These are phyloP conservation scores for Friedmanniomyces simplex DNA, from an alignment of 495 filamentous ascomycete species.

Conservation along the genomic window DNA sequence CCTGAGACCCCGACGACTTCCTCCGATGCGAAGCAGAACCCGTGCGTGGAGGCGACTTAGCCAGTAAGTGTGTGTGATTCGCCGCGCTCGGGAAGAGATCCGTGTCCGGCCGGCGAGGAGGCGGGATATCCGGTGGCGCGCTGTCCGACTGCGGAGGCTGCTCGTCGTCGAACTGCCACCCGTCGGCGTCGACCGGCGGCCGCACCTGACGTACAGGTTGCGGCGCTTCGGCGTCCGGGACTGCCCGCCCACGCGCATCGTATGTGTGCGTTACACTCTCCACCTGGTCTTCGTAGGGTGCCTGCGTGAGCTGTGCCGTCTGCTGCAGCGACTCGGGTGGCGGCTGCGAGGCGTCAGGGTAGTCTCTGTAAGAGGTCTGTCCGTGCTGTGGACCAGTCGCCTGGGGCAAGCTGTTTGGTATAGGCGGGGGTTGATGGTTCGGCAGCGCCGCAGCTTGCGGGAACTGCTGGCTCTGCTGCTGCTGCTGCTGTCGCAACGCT, in stretches of 20 bases:
- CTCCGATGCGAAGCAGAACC: constrained; percentile 57
- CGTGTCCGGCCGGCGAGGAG: constrained; percentile 61
- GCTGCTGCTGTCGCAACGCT: constrained; percentile 30
- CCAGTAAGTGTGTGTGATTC: constrained; percentile 40
- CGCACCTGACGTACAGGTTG: constrained; percentile 7
- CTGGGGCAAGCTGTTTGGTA: constrained; percentile 26
- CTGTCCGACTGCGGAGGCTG: constrained; percentile 35
- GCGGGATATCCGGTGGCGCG: constrained; percentile 38
- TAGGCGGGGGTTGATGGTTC: constrained; percentile 48
- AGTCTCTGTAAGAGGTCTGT: constrained; percentile 1
- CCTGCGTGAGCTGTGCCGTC: neutral
- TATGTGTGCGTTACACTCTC: constrained; percentile 47
- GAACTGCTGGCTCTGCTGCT: constrained; percentile 22
- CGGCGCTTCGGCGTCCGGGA: constrained; percentile 39
- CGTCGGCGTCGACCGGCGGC: constrained; percentile 46
- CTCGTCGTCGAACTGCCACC: constrained; percentile 84
- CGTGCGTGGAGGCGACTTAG: constrained; percentile 68
- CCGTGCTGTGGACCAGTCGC: neutral
- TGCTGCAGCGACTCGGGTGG: constrained; percentile 5
- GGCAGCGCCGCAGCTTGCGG: constrained; percentile 35
- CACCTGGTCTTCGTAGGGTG: constrained; percentile 41
- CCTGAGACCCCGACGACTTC: constrained; percentile 53
- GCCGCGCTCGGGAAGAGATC: constrained; percentile 80
- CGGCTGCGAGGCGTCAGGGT: neutral
- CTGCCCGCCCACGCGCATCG: constrained; percentile 45